Evolutionary conservation across 2,329 filamentous ascomycete genomes (phyloP), one percentile per base, ranked within the genome.

Genomic region (Hypoxylon sp.): DNA sequence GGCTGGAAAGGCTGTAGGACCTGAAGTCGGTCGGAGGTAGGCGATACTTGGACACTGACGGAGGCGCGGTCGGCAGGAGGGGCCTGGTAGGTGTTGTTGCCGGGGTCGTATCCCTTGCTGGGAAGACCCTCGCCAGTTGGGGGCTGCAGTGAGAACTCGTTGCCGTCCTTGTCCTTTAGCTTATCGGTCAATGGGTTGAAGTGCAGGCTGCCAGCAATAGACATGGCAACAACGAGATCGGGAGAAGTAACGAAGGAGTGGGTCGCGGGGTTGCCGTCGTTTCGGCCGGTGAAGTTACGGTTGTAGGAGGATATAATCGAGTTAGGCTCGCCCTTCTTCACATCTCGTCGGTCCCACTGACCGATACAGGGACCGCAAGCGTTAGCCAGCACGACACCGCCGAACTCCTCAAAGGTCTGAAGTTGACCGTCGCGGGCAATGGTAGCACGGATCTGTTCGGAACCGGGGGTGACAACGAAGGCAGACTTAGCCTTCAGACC

Each of bases 271-370:
- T 97, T 98, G 74, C 93, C 94, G 75, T 97, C 94, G 82, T 98
- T 98, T 80, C 96, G 93, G 73, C 95, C 95, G 68, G 95, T 98
- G 86, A 99, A 98, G 90, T 99, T 98, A 83, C 96, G 94, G 91
- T 99, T 99, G 91, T 98, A 99, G 28, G 96, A 98, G 50, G 94
- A 98, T 80, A 99, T 86, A 81, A 99, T 99, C 5, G 94, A 97
- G 90, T 99, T 99, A 77, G 94, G 86, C 76, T 93, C 90, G 73
- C 95, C 95, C 89, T 98, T 98, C 88, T 94, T 92, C 62, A 98
- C 93, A 75, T 98, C 95, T 73, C 85, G 86, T 74, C 96, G 92
- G 79, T 98, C 94, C 96, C 96, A 98, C 83, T 98, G 95, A 65
- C 93, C 94, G 80, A 97, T 94, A 84, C 93, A 96, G 74, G 92